Conservation (phyloP, 306 rosid genomes). For the Crotalaria pallida region DNA sequence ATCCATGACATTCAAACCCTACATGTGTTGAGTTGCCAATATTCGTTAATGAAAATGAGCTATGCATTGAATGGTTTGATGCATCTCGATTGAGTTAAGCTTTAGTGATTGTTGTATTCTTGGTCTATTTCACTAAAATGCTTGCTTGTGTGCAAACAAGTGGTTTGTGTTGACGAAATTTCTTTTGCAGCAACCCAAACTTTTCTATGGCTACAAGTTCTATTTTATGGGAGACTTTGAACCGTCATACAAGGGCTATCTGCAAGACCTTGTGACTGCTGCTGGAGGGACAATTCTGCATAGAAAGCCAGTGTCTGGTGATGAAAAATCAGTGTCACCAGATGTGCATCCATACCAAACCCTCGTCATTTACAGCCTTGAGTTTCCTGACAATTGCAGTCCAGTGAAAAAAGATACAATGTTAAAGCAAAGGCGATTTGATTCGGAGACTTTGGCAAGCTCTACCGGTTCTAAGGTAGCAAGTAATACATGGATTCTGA, state of each 20-base stretch:
- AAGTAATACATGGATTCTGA: slow-evolving; percentile 74
- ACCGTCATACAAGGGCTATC: slow-evolving; percentile 69
- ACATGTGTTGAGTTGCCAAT: neutral
- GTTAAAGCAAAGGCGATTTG: slow-evolving; percentile 33
- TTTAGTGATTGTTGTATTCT: neutral
- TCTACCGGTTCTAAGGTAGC: slow-evolving; percentile 61
- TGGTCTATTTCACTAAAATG: neutral
- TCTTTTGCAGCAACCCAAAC: slow-evolving; percentile 73
- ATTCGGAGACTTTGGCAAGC: slow-evolving; percentile 62
- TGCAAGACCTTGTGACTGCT: slow-evolving; percentile 73
- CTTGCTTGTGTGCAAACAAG: slow-evolving; percentile 9
- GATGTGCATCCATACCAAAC: slow-evolving; percentile 36
- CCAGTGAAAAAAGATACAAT: slow-evolving; percentile 28
- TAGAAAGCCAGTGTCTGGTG: slow-evolving; percentile 63
- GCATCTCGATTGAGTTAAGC: slow-evolving; percentile 5
- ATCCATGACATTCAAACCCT: neutral
- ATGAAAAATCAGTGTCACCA: slow-evolving; percentile 15
- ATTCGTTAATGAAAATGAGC: neutral
- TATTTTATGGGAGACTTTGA: slow-evolving; percentile 67
- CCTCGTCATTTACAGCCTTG: slow-evolving; percentile 65
- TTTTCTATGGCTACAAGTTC: slow-evolving; percentile 67
- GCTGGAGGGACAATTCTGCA: slow-evolving; percentile 86
- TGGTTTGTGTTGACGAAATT: slow-evolving; percentile 1
- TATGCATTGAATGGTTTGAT: neutral
- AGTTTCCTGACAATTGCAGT: slow-evolving; percentile 52